These are phyloP conservation scores for Ceratocystis lukuohia DNA, from an alignment of 2,329 filamentous ascomycete genomes.

Conservation along the genomic window DNA sequence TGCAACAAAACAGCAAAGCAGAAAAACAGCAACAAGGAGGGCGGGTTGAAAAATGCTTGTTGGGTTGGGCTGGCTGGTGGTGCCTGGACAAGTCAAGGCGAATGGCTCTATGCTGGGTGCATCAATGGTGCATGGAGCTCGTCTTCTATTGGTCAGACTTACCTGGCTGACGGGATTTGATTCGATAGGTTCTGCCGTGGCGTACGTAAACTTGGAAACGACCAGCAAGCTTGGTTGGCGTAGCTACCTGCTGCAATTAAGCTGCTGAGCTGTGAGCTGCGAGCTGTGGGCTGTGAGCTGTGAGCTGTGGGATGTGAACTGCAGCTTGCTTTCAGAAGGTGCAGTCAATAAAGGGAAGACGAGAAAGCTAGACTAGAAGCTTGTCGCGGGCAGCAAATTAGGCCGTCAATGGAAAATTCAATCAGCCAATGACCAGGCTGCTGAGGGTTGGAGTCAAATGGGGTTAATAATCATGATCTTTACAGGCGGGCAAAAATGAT, in stretches of 20 bases:
- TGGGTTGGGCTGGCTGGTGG: neutral
- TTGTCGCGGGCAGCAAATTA: no score
- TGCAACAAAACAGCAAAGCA: neutral
- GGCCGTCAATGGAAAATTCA: neutral
- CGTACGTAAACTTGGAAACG: constrained; percentile 1
- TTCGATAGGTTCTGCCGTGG: neutral
- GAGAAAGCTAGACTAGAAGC: no score
- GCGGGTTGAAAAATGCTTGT: neutral
- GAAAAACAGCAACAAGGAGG: neutral
- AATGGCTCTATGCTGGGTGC: neutral
- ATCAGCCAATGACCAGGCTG: neutral
- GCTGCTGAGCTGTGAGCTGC: neutral
- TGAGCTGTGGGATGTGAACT: no score
- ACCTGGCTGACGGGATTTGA: neutral
- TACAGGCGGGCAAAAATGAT: neutral
- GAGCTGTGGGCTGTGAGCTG: no score
- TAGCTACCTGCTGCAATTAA: neutral
- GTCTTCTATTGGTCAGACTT: neutral
- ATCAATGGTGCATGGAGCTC: neutral
- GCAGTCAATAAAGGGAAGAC: no score
- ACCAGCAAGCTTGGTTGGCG: neutral
- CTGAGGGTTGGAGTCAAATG: neutral
- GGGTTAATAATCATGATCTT: neutral
- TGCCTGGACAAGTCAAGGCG: neutral
- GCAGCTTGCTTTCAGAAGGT: no score